Percentiles rank a stretch among this genome's conserved stretches.
These are phyloP conservation scores for Acanthamoeba healyi DNA, from an alignment of 208 protist species.

Conservation along the genomic window DNA sequence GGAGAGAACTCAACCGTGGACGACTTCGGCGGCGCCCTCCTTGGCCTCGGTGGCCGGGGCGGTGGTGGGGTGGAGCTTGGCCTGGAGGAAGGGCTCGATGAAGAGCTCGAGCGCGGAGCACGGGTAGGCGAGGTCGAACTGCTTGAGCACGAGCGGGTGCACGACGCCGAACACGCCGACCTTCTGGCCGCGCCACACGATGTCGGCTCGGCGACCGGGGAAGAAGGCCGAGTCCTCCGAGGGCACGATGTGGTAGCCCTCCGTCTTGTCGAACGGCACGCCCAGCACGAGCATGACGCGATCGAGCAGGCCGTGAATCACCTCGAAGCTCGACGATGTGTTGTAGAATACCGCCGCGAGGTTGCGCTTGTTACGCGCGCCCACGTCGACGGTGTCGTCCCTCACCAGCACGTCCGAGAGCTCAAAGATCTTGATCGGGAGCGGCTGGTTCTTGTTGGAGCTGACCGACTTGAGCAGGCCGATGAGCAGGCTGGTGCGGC, in stretches of 20 bases:
- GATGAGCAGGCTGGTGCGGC: constrained; percentile 95
- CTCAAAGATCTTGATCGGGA: constrained; percentile 97
- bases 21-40: not conserved
- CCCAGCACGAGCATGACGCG: constrained; percentile 85
- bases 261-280: constrained; percentile 76
- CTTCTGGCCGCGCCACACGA: constrained; percentile 90
- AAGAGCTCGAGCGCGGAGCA: constrained; percentile 95
- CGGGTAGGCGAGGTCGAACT: constrained; percentile 94
- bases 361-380: constrained; percentile 93
- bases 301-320: constrained; percentile 89
- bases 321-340: constrained; percentile 87
- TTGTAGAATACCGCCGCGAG: constrained; percentile 91
- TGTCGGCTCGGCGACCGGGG: constrained; percentile 92
- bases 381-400: constrained; percentile 92
- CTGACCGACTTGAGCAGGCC: constrained; percentile 97
- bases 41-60: not conserved
- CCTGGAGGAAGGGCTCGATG: constrained; percentile 76
- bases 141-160: constrained; percentile 92
- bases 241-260: not conserved
- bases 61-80: not conserved
- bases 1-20: not conserved
- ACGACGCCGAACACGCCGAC: constrained; percentile 82
- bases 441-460: constrained; percentile 93
- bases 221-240: constrained; percentile 93
- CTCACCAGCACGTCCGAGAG: constrained; percentile 96